Evolutionary conservation across 768 basidiomycete species (phyloP).

Genomic region (Suillus tomentosus): DNA sequence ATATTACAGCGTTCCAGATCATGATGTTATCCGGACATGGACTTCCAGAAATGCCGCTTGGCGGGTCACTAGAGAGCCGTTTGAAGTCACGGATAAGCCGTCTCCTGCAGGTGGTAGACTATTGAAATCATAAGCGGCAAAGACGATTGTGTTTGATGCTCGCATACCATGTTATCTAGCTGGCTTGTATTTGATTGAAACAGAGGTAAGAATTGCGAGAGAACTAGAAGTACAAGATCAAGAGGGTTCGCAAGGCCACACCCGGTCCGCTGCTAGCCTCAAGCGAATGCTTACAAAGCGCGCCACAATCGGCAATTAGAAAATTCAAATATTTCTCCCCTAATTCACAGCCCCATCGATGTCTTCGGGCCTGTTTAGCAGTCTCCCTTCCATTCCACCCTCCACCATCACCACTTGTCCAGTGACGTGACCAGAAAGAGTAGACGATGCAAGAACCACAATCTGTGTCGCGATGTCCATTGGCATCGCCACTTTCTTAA

Average conservation of each 20-base stretch:
- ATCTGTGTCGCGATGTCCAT: conserved; percentile 69
- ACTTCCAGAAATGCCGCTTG: conserved; percentile 94
- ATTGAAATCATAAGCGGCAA: conserved; percentile 3
- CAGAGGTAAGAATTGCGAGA: neutral
- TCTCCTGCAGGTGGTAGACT: conserved; percentile 94
- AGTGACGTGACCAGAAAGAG: conserved; percentile 68
- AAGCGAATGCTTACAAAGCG: conserved; percentile 3
- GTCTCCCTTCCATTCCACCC: conserved; percentile 79
- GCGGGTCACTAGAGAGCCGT: conserved; percentile 90
- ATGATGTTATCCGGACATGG: conserved; percentile 99
- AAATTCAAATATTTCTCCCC: neutral
- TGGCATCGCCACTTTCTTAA: conserved; percentile 67
- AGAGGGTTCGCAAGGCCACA: neutral
- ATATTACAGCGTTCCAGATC: conserved; percentile 99
- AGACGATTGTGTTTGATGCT: neutral
- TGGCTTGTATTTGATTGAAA: neutral
- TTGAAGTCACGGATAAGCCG: conserved; percentile 99
- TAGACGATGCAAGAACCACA: conserved; percentile 57
- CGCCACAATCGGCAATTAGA: neutral
- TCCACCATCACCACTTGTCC: conserved; percentile 72
- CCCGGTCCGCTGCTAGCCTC: conserved; percentile 2
- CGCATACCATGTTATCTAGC: conserved; percentile 9
- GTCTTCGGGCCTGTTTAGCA: conserved; percentile 46
- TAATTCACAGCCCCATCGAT: too few species aligned
- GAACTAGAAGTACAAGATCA: conserved; percentile 19